Percentiles rank a stretch among this genome's conserved stretches.
Evolutionary conservation across 2,329 filamentous ascomycete species (phyloP).

Genomic region (Nemania diffusa): DNA sequence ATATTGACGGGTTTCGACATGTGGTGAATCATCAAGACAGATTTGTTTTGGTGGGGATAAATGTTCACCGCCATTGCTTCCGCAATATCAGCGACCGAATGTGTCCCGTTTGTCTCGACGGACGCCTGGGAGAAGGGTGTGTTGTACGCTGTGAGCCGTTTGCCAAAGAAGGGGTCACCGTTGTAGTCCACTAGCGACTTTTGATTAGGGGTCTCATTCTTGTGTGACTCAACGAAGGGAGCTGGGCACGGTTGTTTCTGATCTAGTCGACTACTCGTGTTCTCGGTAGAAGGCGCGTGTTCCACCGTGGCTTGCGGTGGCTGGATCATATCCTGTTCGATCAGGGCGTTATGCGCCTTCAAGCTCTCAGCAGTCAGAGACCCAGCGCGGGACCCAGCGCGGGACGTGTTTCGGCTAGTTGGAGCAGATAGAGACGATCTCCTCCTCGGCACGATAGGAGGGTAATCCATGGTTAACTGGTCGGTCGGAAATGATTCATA

Average conservation of each 20-base stretch:
- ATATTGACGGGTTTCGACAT: conserved; percentile 61
- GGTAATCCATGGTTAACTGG: conserved; percentile 68
- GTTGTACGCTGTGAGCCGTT: conserved; percentile 64
- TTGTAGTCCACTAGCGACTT: conserved; percentile 60
- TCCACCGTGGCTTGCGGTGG: conserved; percentile 46
- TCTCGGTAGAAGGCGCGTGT: conserved; percentile 44
- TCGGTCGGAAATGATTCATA: conserved; percentile 58
- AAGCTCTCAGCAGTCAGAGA: conserved; percentile 70
- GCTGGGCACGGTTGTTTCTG: conserved; percentile 47
- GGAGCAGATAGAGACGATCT: conserved; percentile 71
- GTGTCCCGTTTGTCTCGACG: conserved; percentile 68
- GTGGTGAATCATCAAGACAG: conserved; percentile 69
- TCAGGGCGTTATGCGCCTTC: conserved; percentile 62
- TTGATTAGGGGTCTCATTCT: conserved; percentile 45
- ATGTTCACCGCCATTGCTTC: conserved; percentile 71
- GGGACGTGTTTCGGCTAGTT: conserved; percentile 64
- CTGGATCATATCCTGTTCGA: conserved; percentile 46
- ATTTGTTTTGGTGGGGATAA: conserved; percentile 72
- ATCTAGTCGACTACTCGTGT: conserved; percentile 42
- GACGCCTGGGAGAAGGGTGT: conserved; percentile 72
- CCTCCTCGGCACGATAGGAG: conserved; percentile 66
- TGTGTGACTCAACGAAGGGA: conserved; percentile 52
- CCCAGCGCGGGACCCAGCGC: conserved; percentile 50
- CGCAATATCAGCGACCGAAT: conserved; percentile 68
- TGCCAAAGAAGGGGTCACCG: conserved; percentile 64